Evolutionary conservation across 805 yeast genomes (phyloP), one percentile per base, ranked within the genome.

Genomic region (Sugiyamaella smithiae): DNA sequence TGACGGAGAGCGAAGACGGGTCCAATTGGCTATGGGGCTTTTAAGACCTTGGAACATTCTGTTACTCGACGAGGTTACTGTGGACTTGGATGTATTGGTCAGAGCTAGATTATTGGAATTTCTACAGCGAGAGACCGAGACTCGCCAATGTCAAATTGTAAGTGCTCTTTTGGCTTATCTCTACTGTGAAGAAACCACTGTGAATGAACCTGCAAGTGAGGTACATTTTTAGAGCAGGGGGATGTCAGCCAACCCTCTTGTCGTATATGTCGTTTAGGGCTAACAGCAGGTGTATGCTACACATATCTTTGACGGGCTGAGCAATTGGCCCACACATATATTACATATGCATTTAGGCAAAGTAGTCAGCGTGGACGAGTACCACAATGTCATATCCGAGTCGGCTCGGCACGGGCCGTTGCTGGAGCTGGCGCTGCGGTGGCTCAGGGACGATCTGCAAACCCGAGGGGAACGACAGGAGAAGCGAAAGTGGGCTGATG

Each of bases 1-100:
- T 43, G 99, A 93, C 64, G 99, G 99, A 23, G 97, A 93, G 64
- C 77, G 98, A 51, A 75, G 99, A 57, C 74, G 99, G 51, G 98
- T 93, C 1, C 99, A 93, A 63, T 71, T 93, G 50, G 86, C 84
- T 28, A 89, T 93, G 96, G 98, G 98, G 0, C 73, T 93, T 42
- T 69, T 91, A 52, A 82, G 84, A 59, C 97, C 97, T 4, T 93
- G 97, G 96, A 81, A 80, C 52, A 74, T 89, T 17, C 69, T 93
- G 26, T 70, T 93, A n/a, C 71, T 93, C 42, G 99, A 93, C 65
- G 99, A 93, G 65, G 98, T 93, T 32, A 93, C 99, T 0, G 96
- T 93, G 23, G 99, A 93, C 66, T 74, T 93, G 57, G 99, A 93
- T 63, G 99, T 93, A 5, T 74, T 93, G 43, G 98, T 90, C 1